Evolutionary conservation across 108 stramenopile species (phyloP), one percentile per base, ranked within the genome.

Genomic region (Nannochloropsis gaditana): DNA sequence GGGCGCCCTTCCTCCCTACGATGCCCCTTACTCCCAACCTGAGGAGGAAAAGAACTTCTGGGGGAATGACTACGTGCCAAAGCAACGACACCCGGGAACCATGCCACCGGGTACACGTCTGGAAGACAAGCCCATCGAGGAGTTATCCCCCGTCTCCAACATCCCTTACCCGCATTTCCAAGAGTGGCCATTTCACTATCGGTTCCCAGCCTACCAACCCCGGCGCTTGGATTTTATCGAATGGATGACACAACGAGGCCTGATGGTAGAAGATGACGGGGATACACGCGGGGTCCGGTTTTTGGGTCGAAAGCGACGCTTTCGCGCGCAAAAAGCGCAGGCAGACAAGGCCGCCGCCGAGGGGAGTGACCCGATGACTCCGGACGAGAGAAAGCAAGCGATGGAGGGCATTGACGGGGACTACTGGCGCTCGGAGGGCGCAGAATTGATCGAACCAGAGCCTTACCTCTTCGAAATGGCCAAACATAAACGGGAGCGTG

Each of bases 41-140:
- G 59, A 73, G 59, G 59, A 73, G n/a, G 59, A 73, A 73, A 73
- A 73, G 59, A 73, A 73, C 2, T 73, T 73, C n/a, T 73, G 59
- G 59, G 59, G 59, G 19, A 73, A 73, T 73, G 59, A 73, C 59
- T 73, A 73, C 59, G 59, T 73, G 8, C 59, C 59, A n/a, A 73
- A 73, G 59, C 19, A 73, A n/a, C 59, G 59, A 3, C 59, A 73
- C n/a, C 59, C 59, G 19, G 59, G 59, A 6, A 73, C 59, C 4
- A 73, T 73, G 59, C 59, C 59, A 73, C 59, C 59, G n/a, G 59
- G 59, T 15, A 73, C 59, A 73, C 15, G 59, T 15, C n/a, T 73
- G 59, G 59, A 73, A 73, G 59, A 73, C 59, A 73, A 73, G 59
- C 59, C 59, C 19, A 73, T 73, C n/a, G 59, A 15, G 8, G 59